Evolutionary conservation across 495 filamentous ascomycete species (phyloP).

Genomic region (Neurospora sp.): DNA sequence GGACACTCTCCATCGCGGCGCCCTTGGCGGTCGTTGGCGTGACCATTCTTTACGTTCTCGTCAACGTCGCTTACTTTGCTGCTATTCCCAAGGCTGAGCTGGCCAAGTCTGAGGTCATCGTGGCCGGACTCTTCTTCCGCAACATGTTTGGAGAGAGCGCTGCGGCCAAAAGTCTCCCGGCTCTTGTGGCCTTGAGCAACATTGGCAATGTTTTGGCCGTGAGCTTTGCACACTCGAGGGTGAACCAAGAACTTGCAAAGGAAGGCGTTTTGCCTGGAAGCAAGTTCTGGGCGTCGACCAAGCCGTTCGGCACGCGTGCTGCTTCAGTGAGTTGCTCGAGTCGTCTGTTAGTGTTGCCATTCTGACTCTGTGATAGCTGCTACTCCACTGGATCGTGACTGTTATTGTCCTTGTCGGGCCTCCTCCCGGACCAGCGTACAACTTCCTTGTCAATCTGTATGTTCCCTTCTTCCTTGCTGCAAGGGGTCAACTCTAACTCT

Average conservation of each 20-base stretch:
- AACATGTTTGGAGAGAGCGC: conserved; percentile 33
- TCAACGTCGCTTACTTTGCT: conserved; percentile 53
- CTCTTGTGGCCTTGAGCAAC: conserved; percentile 52
- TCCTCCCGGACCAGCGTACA: conserved; percentile 34
- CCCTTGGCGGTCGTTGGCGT: conserved; percentile 47
- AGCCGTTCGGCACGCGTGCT: conserved; percentile 28
- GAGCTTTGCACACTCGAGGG: conserved; percentile 43
- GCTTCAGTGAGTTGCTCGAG: conserved; percentile 25
- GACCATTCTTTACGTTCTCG: conserved; percentile 50
- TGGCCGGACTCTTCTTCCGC: conserved; percentile 38
- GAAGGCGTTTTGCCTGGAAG: conserved; percentile 57
- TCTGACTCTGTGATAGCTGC: conserved; percentile 16
- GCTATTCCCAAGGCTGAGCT: conserved; percentile 38
- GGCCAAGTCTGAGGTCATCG: conserved; percentile 37
- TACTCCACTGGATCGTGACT: conserved; percentile 43
- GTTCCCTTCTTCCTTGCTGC: neutral
- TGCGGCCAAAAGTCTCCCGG: conserved; percentile 38
- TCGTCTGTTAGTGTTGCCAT: neutral
- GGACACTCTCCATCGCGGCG: conserved; percentile 51
- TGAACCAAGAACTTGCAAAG: conserved; percentile 60
- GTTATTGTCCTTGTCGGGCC: conserved; percentile 40
- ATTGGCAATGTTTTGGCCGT: conserved; percentile 48
- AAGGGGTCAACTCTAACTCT: neutral
- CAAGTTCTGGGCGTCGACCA: conserved; percentile 33
- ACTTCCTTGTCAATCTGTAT: conserved; percentile 39